These are phyloP conservation scores for Fusarium phyllophilum DNA, from an alignment of 2,329 filamentous ascomycete species.

Conservation along the genomic window DNA sequence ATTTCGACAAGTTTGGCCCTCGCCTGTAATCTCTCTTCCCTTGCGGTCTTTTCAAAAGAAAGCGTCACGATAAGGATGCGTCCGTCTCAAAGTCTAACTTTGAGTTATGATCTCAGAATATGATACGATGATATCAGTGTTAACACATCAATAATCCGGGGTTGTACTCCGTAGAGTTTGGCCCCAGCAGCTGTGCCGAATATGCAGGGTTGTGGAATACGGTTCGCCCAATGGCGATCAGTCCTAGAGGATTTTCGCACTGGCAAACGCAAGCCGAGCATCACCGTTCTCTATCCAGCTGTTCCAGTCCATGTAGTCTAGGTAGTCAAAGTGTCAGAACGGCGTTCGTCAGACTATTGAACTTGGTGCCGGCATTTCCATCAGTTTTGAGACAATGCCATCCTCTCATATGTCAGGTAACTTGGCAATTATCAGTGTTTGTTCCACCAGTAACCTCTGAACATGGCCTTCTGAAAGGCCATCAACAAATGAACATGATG, in stretches of 20 bases:
- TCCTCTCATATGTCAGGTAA: neutral
- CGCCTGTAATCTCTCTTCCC: neutral
- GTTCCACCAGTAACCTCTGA: neutral
- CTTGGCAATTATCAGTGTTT: neutral
- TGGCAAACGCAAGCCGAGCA: neutral
- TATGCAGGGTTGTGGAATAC: slow-evolving; percentile 14
- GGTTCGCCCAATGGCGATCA: slow-evolving; percentile 21
- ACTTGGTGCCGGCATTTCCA: neutral
- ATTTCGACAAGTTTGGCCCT: slow-evolving; percentile 11
- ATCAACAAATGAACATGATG: neutral
- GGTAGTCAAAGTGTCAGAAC: neutral
- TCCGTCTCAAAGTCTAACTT: slow-evolving; percentile 16
- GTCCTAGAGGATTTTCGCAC: neutral
- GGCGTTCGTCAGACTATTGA: neutral
- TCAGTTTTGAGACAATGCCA: neutral
- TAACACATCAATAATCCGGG: slow-evolving; percentile 11
- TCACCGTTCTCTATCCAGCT: neutral
- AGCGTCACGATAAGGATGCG: neutral
- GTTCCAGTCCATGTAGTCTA: neutral
- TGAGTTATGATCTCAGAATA: slow-evolving; percentile 22
- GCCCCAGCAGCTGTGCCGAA: neutral
- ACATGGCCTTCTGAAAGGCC: neutral
- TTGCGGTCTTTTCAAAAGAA: neutral
- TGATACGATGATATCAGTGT: slow-evolving; percentile 33
- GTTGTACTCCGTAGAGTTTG: neutral